Evolutionary conservation across 352 stramenopile genomes (phyloP).

Genomic region (Plasmopara viticola): DNA sequence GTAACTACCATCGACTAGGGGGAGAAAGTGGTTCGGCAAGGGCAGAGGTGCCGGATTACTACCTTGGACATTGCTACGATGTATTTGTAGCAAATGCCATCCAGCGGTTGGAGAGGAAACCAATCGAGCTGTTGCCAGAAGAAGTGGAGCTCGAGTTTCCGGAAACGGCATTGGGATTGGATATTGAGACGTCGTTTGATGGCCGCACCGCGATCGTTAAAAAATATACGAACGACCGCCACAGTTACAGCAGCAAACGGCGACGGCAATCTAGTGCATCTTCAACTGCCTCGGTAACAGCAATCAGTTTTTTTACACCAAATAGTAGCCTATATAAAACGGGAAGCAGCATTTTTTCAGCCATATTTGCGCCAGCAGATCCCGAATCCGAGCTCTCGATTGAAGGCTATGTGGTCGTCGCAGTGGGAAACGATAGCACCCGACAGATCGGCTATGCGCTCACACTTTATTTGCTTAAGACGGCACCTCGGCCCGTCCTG

Average conservation of each 20-base stretch:
- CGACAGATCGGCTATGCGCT: constrained; percentile 56
- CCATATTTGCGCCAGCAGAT: constrained; percentile 18
- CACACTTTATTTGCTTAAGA: constrained; percentile 67
- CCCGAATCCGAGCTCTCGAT: constrained; percentile 26
- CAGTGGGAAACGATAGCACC: constrained; percentile 67
- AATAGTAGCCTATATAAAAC: constrained; percentile 19
- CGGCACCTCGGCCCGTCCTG: constrained; percentile 46
- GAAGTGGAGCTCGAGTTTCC: constrained; percentile 69
- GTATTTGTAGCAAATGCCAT: constrained; percentile 55
- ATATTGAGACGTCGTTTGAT: constrained; percentile 79
- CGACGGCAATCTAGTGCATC: constrained; percentile 15
- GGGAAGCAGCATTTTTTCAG: constrained; percentile 18
- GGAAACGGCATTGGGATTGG: constrained; percentile 43
- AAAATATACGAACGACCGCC: constrained; percentile 35
- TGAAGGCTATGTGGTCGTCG: constrained; percentile 57
- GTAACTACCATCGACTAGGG: constrained; percentile 59
- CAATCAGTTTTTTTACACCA: constrained; percentile 17
- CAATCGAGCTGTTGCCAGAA: constrained; percentile 29
- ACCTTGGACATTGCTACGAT: constrained; percentile 59
- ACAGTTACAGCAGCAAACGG: constrained; percentile 38
- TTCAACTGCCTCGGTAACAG: constrained; percentile 5
- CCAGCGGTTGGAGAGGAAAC: constrained; percentile 52
- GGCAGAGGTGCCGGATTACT: constrained; percentile 34
- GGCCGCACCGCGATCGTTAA: constrained; percentile 61
- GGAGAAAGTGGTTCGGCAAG: constrained; percentile 22